Base-by-base conservation (phyloP, 1,284 basidiomycete species). In the Cutaneotrichosporon sp. region DNA sequence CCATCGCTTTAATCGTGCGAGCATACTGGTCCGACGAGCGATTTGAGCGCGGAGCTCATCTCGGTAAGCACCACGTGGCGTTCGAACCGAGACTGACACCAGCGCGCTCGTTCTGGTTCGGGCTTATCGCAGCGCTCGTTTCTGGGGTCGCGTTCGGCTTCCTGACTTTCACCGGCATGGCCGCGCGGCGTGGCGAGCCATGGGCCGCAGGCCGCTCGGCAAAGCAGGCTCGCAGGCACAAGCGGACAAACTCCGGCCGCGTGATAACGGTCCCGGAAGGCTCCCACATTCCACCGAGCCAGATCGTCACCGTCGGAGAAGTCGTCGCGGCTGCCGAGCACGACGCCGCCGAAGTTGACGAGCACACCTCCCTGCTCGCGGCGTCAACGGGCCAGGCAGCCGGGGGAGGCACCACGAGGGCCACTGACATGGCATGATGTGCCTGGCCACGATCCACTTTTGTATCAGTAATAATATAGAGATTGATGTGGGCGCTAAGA, bases 121-220 rank as follows among this genome's bases (percentile, higher is more conserved):
- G 71, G 3, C 63, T 72, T 4, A 57, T 63, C 8, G 68, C 71
- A 4, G 71, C 71, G 3, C 42, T 74, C 11, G 57, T 67, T 9
- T 71, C 71, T 2, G 61, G 62, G 2, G 39, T 57, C 22, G 67
- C 66, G 17, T 68, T 68, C 9, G 49, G 65, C 11, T 59, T 71
- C 29, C 55, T 75, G 17, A 71, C 74, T 1, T 71, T 70, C 49
- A 72, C 72, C 1, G 74, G 70, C 31, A 43, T 72, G n/a, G 66
- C 71, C n/a, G 74, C 74, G 17, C 62, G 71, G 27, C 67, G 68
- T 26, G 74, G 74, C 17, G 64, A 70, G 57, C 64, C 65, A 20
- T 75, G 74, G 74, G 74, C 74, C 3, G 74, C 70, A 2, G 74
- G 74, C 8, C 67, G 66, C 42, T 71, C 69, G 3, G 71, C 69